Conservation (phyloP, 441 rosid genomes). For the Gossypium laxum region DNA sequence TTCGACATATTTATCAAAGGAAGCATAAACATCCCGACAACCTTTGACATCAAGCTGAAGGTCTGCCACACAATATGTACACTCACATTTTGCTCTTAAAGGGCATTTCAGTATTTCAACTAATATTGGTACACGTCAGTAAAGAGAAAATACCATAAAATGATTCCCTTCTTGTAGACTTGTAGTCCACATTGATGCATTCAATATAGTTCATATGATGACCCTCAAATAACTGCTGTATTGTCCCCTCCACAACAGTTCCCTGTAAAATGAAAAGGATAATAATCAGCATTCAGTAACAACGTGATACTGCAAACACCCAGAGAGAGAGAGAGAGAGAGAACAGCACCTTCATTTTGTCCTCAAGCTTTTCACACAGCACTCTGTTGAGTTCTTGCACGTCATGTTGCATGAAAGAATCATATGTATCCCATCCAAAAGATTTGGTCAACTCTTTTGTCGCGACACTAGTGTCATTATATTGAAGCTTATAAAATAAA, state of each 20-base stretch:
- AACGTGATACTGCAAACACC: slow-evolving; percentile 7
- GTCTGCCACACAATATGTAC: slow-evolving; percentile 33
- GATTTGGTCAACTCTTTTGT: slow-evolving; percentile 82
- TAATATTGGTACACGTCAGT: not conserved
- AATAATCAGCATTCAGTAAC: not conserved
- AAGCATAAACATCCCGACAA: slow-evolving; percentile 86
- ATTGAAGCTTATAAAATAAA: slow-evolving; percentile 84
- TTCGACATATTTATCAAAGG: slow-evolving; percentile 93
- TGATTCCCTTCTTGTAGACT: slow-evolving; percentile 83
- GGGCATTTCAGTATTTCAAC: not conserved
- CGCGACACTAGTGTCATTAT: slow-evolving; percentile 73
- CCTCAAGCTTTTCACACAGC: slow-evolving; percentile 79
- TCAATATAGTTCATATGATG: slow-evolving; percentile 87
- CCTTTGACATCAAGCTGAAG: slow-evolving; percentile 98
- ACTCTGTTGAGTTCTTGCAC: slow-evolving; percentile 91
- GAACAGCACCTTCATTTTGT: slow-evolving; percentile 72
- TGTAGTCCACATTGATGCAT: slow-evolving; percentile 87
- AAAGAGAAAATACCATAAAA: slow-evolving; percentile 53
- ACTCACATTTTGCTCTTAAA: not conserved
- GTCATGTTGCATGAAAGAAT: slow-evolving; percentile 92
- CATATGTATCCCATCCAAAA: slow-evolving; percentile 94
- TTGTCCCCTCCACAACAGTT: slow-evolving; percentile 92
- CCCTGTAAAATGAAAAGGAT: slow-evolving; percentile 36
- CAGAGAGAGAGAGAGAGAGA: not conserved
- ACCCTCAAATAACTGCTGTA: slow-evolving; percentile 83